Evolutionary conservation across 805 yeast genomes (phyloP).

Genomic region (Candida chilensis): DNA sequence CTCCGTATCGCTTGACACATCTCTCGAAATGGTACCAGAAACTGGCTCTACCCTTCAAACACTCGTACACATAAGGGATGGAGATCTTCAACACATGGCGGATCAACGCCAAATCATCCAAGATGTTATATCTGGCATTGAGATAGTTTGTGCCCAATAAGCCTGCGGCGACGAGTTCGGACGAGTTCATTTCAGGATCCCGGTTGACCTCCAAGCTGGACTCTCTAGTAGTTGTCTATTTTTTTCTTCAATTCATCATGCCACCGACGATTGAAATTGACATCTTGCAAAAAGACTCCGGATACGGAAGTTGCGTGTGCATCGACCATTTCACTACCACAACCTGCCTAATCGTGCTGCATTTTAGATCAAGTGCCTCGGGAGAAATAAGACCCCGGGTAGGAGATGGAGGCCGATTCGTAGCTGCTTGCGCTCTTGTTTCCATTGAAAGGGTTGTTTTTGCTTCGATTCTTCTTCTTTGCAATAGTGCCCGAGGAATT

Average conservation of each 20-base stretch:
- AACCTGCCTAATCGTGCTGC: background rate
- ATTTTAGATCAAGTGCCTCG: background rate
- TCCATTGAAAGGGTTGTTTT: too few relatives aligned
- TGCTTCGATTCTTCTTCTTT: background rate
- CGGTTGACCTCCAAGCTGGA: background rate
- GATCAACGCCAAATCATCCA: slow-evolving; percentile 21
- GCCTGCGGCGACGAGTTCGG: slow-evolving; percentile 18
- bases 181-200: background rate
- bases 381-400: background rate
- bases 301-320: background rate
- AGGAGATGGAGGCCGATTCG: too few relatives aligned
- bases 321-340: background rate
- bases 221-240: background rate
- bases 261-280: too few relatives aligned
- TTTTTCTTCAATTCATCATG: too few relatives aligned
- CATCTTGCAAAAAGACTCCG: background rate
- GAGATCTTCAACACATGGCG: too few relatives aligned
- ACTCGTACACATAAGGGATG: slow-evolving; percentile 28
- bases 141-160: slow-evolving; percentile 28
- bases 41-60: slow-evolving; percentile 35
- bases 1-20: slow-evolving; percentile 37
- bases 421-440: background rate
- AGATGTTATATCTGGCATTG: slow-evolving; percentile 30
- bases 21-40: slow-evolving; percentile 66
- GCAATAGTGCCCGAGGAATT: background rate